These are phyloP conservation scores for Pseudogymnoascus sp. DNA, from an alignment of 2,329 filamentous ascomycete genomes.

Conservation along the genomic window DNA sequence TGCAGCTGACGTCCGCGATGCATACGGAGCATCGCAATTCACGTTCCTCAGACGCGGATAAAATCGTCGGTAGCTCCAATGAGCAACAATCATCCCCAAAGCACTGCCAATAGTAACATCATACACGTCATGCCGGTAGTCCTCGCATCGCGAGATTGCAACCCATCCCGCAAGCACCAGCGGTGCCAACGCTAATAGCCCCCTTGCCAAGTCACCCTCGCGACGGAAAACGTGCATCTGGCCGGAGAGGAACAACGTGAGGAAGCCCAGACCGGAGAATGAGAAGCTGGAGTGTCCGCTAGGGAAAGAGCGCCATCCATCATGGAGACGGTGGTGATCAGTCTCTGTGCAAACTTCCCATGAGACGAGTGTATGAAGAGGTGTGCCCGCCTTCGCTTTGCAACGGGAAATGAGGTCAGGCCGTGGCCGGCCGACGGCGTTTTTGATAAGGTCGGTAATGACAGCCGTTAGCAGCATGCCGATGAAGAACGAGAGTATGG, in stretches of 20 bases:
- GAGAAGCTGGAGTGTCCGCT: conserved; percentile 72
- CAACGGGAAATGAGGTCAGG: conserved; percentile 87
- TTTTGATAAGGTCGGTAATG: conserved; percentile 87
- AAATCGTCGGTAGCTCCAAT: conserved; percentile 58
- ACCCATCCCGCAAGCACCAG: conserved; percentile 57
- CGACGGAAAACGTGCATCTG: conserved; percentile 49
- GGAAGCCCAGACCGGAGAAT: conserved; percentile 69
- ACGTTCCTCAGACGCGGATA: conserved; percentile 47
- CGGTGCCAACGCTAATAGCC: conserved; percentile 48
- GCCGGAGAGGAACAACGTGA: conserved; percentile 61
- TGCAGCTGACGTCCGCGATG: conserved; percentile 24
- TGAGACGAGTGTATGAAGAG: conserved; percentile 45
- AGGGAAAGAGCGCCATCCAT: conserved; percentile 78
- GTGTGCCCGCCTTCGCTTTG: conserved; percentile 50
- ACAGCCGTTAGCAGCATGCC: conserved; percentile 66
- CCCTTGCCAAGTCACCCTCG: conserved; percentile 41
- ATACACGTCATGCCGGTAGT: conserved; percentile 64
- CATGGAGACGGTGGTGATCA: conserved; percentile 60
- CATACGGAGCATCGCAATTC: conserved; percentile 50
- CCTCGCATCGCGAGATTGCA: conserved; percentile 59
- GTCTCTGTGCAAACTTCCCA: conserved; percentile 66
- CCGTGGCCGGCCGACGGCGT: conserved; percentile 58
- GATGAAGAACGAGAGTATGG: conserved; percentile 71
- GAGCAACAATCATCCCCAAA: conserved; percentile 50
- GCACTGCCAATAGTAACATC: conserved; percentile 55